A percentile compares a stretch with the other conserved stretches of the same genome.
Evolutionary conservation across 768 basidiomycete species (phyloP).

Genomic region (Lactarius quietus): DNA sequence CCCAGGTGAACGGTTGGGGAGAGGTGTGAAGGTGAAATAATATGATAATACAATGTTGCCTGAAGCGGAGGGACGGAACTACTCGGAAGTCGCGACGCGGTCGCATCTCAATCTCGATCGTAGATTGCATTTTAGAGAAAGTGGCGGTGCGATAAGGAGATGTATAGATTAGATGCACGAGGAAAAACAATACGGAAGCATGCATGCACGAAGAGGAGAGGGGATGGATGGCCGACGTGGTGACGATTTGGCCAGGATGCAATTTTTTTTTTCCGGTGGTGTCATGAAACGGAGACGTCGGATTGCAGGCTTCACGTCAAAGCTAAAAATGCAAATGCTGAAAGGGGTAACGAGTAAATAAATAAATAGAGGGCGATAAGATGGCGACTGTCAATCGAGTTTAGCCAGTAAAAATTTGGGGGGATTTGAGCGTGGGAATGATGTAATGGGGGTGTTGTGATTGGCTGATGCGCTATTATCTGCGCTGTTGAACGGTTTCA

Average conservation of each 20-base stretch:
- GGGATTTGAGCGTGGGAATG: constrained; percentile 15
- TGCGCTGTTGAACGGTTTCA: background rate
- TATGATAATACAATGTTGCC: constrained; percentile 8
- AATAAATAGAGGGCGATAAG: constrained; percentile 15
- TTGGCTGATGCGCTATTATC: constrained; percentile 18
- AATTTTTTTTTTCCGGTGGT: background rate
- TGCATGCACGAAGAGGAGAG: background rate
- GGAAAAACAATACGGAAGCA: background rate
- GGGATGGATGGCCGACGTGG: background rate
- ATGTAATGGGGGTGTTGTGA: constrained; percentile 14
- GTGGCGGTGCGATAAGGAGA: constrained; percentile 20
- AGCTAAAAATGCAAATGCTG: constrained; percentile 18
- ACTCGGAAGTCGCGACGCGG: constrained; percentile 13
- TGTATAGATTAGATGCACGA: constrained; percentile 10
- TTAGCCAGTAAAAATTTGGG: background rate
- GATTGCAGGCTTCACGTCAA: constrained; percentile 17
- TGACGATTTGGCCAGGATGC: background rate
- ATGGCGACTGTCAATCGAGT: background rate
- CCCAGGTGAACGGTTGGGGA: constrained; percentile 11
- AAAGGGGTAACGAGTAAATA: constrained; percentile 18
- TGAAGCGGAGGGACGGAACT: background rate
- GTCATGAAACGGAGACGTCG: constrained; percentile 16
- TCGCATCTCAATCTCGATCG: constrained; percentile 16
- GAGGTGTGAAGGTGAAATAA: constrained; percentile 11
- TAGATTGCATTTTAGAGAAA: constrained; percentile 4